Conservation (phyloP, 179 eudicot species). For the Beta corolliflora region DNA sequence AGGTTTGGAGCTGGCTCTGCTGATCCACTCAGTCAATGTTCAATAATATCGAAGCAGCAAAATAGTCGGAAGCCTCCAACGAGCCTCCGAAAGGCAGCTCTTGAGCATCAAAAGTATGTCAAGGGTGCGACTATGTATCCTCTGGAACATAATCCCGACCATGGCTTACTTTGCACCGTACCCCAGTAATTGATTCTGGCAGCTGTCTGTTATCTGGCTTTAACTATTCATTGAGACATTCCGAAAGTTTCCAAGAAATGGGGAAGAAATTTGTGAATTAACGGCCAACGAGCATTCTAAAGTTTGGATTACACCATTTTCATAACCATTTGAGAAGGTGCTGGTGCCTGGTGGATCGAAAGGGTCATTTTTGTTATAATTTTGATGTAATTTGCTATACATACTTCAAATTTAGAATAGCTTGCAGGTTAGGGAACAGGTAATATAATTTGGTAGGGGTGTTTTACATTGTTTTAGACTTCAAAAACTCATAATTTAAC, state of each 20-base stretch:
- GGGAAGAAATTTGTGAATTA: not conserved
- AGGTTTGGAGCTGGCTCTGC: constrained; percentile 79
- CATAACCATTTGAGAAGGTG: not conserved
- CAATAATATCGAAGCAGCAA: constrained; percentile 51
- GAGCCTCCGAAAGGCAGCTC: constrained; percentile 58
- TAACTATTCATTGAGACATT: not conserved
- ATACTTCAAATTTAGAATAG: not conserved
- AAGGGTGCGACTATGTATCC: constrained; percentile 83
- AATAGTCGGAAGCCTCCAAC: constrained; percentile 31
- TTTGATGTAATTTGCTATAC: not conserved
- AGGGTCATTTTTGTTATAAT: not conserved
- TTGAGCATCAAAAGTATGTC: constrained; percentile 70
- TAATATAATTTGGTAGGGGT: not conserved
- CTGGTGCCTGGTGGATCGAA: not conserved
- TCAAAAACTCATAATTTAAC: not conserved
- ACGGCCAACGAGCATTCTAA: not conserved
- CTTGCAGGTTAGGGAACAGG: not conserved
- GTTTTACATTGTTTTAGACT: not conserved
- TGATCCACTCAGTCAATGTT: constrained; percentile 69
- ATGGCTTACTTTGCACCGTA: constrained; percentile 74
- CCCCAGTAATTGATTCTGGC: constrained; percentile 38
- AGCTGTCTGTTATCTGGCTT: not conserved
- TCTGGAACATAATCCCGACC: constrained; percentile 77
- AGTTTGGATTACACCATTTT: not conserved
- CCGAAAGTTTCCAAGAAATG: not conserved